Percentiles rank a stretch among this genome's conserved stretches.
phyloP scores from a whole-genome alignment of 768 basidiomycete species.

The Saitozyma podzolica region DNA sequence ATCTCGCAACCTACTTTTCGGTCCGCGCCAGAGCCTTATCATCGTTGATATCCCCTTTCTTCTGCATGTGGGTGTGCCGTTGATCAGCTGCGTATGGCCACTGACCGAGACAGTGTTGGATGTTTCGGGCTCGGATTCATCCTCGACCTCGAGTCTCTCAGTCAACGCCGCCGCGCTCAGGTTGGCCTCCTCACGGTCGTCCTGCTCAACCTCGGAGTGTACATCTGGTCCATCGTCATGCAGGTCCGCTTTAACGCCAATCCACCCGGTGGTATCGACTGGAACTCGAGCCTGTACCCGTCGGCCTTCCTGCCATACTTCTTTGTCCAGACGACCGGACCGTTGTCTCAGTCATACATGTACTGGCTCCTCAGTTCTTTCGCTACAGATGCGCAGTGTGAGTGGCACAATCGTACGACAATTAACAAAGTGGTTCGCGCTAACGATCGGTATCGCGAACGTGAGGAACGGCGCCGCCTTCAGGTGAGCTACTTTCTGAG shows the following conservation, averaged over 20 bases:
- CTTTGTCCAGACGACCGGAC: constrained; percentile 11
- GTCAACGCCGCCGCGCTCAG: constrained; percentile 11
- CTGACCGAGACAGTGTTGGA: constrained; percentile 10
- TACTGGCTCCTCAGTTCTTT: constrained; percentile 12
- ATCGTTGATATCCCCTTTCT: constrained; percentile 22
- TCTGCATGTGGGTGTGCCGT: constrained; percentile 10
- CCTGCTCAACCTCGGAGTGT: constrained; percentile 9
- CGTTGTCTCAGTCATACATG: constrained; percentile 11
- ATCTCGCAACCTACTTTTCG: constrained; percentile 22
- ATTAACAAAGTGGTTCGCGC: neutral
- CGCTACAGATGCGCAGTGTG: constrained; percentile 7
- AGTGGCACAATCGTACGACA: too few relatives aligned
- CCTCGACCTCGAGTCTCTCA: constrained; percentile 9
- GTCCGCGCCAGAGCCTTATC: constrained; percentile 28
- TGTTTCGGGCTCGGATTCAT: constrained; percentile 15
- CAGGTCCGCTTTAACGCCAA: constrained; percentile 8
- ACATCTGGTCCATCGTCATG: constrained; percentile 13
- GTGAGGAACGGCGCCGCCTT: constrained; percentile 6
- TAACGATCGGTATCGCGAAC: neutral
- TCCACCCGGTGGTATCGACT: constrained; percentile 9
- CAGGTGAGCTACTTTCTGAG: too few relatives aligned
- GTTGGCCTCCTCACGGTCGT: constrained; percentile 8
- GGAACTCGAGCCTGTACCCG: constrained; percentile 3
- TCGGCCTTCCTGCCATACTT: constrained; percentile 12
- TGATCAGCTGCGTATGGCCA: neutral